Evolutionary conservation across 768 basidiomycete species (phyloP), one percentile per base, ranked within the genome.

Genomic region (Fistulinella prunicolor): DNA sequence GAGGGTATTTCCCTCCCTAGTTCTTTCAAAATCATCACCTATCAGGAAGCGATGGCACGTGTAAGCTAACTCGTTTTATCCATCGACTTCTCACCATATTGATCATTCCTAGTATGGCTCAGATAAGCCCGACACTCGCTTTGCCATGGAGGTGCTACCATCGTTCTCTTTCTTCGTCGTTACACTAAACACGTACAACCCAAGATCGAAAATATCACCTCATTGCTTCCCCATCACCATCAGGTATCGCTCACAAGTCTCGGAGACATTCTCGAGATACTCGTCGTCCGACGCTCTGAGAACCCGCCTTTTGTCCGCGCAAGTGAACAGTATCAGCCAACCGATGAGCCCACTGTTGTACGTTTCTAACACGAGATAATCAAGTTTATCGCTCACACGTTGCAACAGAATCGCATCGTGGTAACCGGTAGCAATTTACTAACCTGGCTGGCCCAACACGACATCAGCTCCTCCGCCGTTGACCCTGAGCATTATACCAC

Each of bases 91-190:
- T 16, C 46, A n/a, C 50, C 51, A 55, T 54, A 48, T 47, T 62
- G 47, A 59, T 53, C 26, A 14, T n/a, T 40, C 46, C 19, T 53
- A 94, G 87, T 96, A 85, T 74, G 94, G 94, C 13, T 89, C 89
- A 47, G 94, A 96, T 69, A 96, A 96, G 71, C 94, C 94, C 38
- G 94, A 97, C 69, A 85, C 85, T 45, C 81, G 94, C 46, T 94
- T 92, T 70, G 80, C 80, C 46, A 77, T 94, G 55, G 84, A 94
- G 83, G 94, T 94, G 60, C 69, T 69, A n/a, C 42, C 29, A 12
- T 16, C 34, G 19, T 28, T 22, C 44, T 38, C 44, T 21, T 49
- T 42, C 43, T 32, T 46, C 42, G 37, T 43, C 22, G 3, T 34
- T 34, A 23, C 41, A 42, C 56, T 57, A 38, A 56, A 45, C 44